These are phyloP conservation scores for Suillus decipiens DNA, from an alignment of 768 basidiomycete species.

Conservation along the genomic window DNA sequence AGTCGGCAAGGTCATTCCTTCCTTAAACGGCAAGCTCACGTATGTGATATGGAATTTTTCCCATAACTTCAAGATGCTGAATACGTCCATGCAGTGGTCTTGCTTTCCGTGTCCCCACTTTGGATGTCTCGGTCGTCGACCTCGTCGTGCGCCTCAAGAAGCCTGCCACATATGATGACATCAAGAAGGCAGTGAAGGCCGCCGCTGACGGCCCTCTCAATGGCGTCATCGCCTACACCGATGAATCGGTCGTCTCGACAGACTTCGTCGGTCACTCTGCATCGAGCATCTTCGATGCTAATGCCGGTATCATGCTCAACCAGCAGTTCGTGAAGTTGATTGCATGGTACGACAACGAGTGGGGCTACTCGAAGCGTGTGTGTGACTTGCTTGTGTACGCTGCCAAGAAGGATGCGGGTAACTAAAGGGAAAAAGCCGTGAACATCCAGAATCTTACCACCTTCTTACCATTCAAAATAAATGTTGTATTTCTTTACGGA, in stretches of 20 bases:
- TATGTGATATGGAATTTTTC: slow-evolving; percentile 40
- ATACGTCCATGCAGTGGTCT: slow-evolving; percentile 60
- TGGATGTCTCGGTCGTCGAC: slow-evolving; percentile 98
- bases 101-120: slow-evolving; percentile 95
- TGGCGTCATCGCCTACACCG: slow-evolving; percentile 88
- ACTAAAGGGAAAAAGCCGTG: slow-evolving; percentile 16
- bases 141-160: slow-evolving; percentile 92
- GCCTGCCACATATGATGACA: slow-evolving; percentile 81
- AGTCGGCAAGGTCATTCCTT: slow-evolving; percentile 96
- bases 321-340: slow-evolving; percentile 94
- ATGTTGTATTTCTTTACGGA: background rate
- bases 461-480: background rate
- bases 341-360: slow-evolving; percentile 94
- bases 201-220: slow-evolving; percentile 72
- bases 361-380: slow-evolving; percentile 92
- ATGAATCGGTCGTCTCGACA: slow-evolving; percentile 90
- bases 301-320: slow-evolving; percentile 92
- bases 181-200: slow-evolving; percentile 82
- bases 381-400: slow-evolving; percentile 85
- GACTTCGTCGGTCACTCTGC: slow-evolving; percentile 82
- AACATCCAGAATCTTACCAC: background rate
- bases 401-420: slow-evolving; percentile 65
- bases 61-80: slow-evolving; percentile 11
- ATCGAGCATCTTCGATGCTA: slow-evolving; percentile 93
- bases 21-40: slow-evolving; percentile 97